These are phyloP conservation scores for Myotisia sp. DNA, from an alignment of 2,329 filamentous ascomycete species.

Conservation along the genomic window DNA sequence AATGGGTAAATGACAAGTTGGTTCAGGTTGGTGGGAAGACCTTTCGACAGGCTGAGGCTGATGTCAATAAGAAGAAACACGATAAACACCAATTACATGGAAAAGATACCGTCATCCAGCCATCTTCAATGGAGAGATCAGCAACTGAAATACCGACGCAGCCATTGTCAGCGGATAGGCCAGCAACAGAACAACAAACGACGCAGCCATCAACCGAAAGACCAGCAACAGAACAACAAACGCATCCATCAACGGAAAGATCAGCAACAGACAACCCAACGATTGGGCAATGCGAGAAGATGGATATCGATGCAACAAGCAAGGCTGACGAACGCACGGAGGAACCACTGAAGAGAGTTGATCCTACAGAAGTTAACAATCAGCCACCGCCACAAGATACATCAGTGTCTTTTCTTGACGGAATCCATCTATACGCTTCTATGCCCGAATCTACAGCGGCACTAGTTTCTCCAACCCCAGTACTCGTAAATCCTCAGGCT, in stretches of 20 bases:
- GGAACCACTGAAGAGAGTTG: neutral
- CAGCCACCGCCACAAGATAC: constrained; percentile 4
- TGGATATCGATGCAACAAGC: neutral
- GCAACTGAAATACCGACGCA: no score
- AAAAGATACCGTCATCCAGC: constrained; percentile 4
- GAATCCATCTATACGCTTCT: constrained; percentile 16
- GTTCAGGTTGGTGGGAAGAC: constrained; percentile 54
- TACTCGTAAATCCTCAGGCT: neutral
- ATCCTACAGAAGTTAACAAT: neutral
- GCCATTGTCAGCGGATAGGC: no score
- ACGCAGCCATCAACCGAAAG: constrained; percentile 1
- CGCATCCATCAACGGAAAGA: no score
- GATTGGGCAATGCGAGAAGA: no score
- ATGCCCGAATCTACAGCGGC: constrained; percentile 10
- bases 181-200: constrained; percentile 1
- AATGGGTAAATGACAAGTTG: constrained; percentile 63
- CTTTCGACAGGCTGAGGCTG: constrained; percentile 23
- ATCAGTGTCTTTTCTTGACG: constrained; percentile 13
- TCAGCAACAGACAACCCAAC: no score
- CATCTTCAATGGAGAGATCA: no score
- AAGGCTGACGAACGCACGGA: neutral
- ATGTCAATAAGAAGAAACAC: constrained; percentile 13
- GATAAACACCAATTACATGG: no score
- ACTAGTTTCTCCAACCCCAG: constrained; percentile 3
- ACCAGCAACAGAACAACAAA: constrained; percentile 3